These are phyloP conservation scores for Leccinum boreale DNA, from an alignment of 768 basidiomycete species.

Conservation along the genomic window DNA sequence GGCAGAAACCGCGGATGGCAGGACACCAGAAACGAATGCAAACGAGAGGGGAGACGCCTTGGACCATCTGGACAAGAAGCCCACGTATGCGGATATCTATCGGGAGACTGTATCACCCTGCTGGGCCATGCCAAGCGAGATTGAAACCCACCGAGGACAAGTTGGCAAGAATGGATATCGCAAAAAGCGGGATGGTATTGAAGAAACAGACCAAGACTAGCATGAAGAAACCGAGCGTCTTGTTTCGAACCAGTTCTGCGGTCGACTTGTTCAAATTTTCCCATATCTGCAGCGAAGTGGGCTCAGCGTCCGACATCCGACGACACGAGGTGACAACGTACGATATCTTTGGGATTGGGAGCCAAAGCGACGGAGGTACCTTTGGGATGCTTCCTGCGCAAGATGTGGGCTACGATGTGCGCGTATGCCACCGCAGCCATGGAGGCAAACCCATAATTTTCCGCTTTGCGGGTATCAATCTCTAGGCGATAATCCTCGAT, in stretches of 20 bases:
- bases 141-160: slow-evolving; percentile 61
- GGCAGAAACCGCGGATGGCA: slow-evolving; percentile 86
- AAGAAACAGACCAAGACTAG: slow-evolving; percentile 83
- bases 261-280: slow-evolving; percentile 77
- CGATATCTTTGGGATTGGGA: slow-evolving; percentile 88
- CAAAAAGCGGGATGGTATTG: slow-evolving; percentile 89
- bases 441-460: slow-evolving; percentile 90
- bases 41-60: slow-evolving; percentile 62
- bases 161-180: slow-evolving; percentile 91
- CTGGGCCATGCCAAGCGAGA: not conserved
- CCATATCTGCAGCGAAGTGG: slow-evolving; percentile 68
- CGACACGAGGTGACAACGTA: slow-evolving; percentile 21
- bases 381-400: slow-evolving; percentile 66
- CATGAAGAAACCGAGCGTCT: slow-evolving; percentile 72
- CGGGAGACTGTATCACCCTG: slow-evolving; percentile 5
- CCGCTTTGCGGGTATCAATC: slow-evolving; percentile 72
- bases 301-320: not conserved
- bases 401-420: slow-evolving; percentile 74
- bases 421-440: slow-evolving; percentile 88
- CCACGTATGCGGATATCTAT: slow-evolving; percentile 53
- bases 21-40: slow-evolving; percentile 84
- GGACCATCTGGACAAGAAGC: slow-evolving; percentile 74
- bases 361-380: slow-evolving; percentile 71
- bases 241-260: slow-evolving; percentile 62
- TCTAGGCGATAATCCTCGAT: slow-evolving; percentile 71